These are phyloP conservation scores for Tilletiopsis washingtonensis DNA, from an alignment of 1,284 basidiomycete genomes.

Conservation along the genomic window DNA sequence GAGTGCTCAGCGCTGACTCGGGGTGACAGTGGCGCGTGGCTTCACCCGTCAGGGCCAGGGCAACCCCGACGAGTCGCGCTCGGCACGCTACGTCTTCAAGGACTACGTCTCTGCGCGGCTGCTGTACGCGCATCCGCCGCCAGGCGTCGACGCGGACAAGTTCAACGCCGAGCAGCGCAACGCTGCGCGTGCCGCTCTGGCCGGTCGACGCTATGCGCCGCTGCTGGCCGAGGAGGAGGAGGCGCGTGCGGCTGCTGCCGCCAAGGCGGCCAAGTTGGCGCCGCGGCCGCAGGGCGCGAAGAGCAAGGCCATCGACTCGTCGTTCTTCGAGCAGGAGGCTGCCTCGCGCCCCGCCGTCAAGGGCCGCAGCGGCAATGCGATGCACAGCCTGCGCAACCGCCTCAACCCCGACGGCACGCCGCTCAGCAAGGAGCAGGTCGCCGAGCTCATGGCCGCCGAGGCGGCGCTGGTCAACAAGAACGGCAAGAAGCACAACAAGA, in stretches of 20 bases:
- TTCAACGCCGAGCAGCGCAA: conserved; percentile 73
- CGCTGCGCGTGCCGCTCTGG: conserved; percentile 54
- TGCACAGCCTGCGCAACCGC: conserved; percentile 20
- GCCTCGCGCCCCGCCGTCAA: conserved; percentile 53
- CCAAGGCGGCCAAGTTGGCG: conserved; percentile 15
- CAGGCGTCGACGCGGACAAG: conserved; percentile 57
- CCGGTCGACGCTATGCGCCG: conserved; percentile 19
- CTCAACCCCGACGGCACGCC: conserved; percentile 40
- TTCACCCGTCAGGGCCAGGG: conserved; percentile 89
- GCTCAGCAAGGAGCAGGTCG: conserved; percentile 49
- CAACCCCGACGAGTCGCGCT: conserved; percentile 90
- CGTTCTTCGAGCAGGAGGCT: conserved; percentile 63
- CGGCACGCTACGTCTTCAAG: conserved; percentile 87
- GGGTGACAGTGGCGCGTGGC: conserved; percentile 60
- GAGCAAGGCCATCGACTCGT: conserved; percentile 60
- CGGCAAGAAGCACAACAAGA: conserved; percentile 85
- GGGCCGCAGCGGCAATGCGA: conserved; percentile 49
- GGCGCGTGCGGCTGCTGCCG: conserved; percentile 6
- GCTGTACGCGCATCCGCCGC: conserved; percentile 75
- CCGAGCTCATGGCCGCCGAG: conserved; percentile 45
- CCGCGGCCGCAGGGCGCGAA: conserved; percentile 15
- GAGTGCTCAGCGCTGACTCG: too few relatives aligned
- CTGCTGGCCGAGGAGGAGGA: conserved; percentile 3
- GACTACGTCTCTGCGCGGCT: conserved; percentile 95
- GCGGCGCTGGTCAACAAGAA: conserved; percentile 19